Evolutionary conservation across 495 filamentous ascomycete genomes (phyloP), one percentile per base, ranked within the genome.

Genomic region (Oidiodendron maius): DNA sequence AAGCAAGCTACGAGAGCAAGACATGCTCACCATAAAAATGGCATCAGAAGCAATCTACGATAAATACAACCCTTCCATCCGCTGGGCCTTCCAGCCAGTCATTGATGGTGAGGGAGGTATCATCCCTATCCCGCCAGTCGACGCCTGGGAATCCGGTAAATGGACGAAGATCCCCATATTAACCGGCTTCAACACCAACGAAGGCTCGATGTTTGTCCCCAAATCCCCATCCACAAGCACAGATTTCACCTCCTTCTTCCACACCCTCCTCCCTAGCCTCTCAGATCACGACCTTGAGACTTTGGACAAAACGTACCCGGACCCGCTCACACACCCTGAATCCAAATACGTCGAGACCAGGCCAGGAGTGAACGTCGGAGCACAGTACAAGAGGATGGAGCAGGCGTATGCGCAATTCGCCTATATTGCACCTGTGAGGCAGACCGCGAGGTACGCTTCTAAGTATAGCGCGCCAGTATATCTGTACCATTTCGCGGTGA

Each of bases 11-110:
- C 76, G 78, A 17, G 59, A 61, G 0, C 61, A 80, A 1, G 68
- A 79, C 10, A 61, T 70, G 17, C 37, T 58, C 0, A 65, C 55
- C 3, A 61, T 86, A 26, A 64, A 70, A 12, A 51, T 53, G 2
- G 80, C 81, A 10, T 74, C 72, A 23, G 68, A 69, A 15, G 26
- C 47, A 4, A 65, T 84, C 11, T 84, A 73, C 62, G 63, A 71
- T 42, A 66, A 63, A 30, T 82, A 78, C 60, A 66, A 71, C 25
- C 57, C 63, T 9, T 75, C 70, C 34, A 66, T 86, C 0, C 75
- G 78, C 3, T 84, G 81, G 81, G 71, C 81, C 8, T 86, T 83
- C 59, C 81, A 84, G 52, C 81, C 82, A 28, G 80, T 81, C 45
- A 79, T 84, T 49, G 82, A 84, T 52, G 71, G 71, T 1, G 61